Percentiles rank a stretch among this genome's conserved stretches.
These are phyloP conservation scores for Arachnomyces sp. DNA, from an alignment of 2,329 filamentous ascomycete genomes.

Conservation along the genomic window DNA sequence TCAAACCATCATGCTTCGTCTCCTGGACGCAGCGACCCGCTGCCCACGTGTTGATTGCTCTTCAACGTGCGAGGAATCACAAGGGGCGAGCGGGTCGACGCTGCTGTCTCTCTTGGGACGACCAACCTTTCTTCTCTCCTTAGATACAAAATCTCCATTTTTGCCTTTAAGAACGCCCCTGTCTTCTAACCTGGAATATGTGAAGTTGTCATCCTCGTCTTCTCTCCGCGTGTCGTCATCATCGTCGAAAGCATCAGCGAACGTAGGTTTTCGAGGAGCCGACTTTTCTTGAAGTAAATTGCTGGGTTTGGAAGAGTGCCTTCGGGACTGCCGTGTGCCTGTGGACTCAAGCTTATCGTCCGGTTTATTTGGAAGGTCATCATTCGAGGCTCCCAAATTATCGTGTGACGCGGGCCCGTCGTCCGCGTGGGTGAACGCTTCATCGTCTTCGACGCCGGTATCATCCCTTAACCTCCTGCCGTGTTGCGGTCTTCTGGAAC, in stretches of 20 bases:
- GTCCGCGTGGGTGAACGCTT: too few relatives aligned
- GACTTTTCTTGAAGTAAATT: too few relatives aligned
- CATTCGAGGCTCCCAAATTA: not conserved
- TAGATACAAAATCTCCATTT: slow-evolving; percentile 10
- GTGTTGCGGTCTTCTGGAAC: slow-evolving; percentile 13
- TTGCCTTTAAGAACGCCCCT: too few relatives aligned
- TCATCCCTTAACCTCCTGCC: slow-evolving; percentile 10
- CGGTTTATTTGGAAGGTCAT: slow-evolving; percentile 1
- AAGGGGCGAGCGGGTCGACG: not conserved
- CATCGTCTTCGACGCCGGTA: not conserved
- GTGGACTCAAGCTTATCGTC: slow-evolving; percentile 6
- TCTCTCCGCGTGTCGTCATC: not conserved
- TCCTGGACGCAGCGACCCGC: slow-evolving; percentile 23
- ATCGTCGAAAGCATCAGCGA: not conserved
- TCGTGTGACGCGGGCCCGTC: too few relatives aligned
- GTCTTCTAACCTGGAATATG: too few relatives aligned
- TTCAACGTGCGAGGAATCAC: too few relatives aligned
- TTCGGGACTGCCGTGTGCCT: slow-evolving; percentile 19
- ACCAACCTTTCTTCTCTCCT: not conserved
- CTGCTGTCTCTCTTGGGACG: slow-evolving; percentile 6
- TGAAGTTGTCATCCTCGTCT: not conserved
- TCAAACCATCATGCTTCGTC: slow-evolving; percentile 36
- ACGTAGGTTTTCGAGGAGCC: too few relatives aligned
- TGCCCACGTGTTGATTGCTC: slow-evolving; percentile 20
- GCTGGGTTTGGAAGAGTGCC: slow-evolving; percentile 25